phyloP scores from a whole-genome alignment of 139 green algal genomes.

The Asterochloris sp. region DNA sequence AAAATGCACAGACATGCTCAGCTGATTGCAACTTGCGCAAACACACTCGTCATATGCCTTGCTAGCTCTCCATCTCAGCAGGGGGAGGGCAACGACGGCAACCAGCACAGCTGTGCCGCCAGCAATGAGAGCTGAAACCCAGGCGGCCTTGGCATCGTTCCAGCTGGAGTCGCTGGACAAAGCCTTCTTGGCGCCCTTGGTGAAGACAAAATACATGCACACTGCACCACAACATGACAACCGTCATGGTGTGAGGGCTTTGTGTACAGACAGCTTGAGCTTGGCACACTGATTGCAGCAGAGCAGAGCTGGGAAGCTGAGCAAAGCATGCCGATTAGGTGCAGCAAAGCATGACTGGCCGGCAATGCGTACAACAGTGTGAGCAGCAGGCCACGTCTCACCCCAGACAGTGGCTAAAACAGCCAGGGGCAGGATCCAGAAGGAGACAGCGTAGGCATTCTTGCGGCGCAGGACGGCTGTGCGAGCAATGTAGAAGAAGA shows the following conservation, averaged over 20 bases:
- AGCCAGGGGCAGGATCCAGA: conserved; percentile 44
- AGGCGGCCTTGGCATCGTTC: conserved; percentile 31
- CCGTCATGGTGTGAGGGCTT: no score
- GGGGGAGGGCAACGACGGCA: conserved; percentile 25
- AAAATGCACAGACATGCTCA: no score
- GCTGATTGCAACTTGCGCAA: background rate
- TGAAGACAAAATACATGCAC: conserved; percentile 48
- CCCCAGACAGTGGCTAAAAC: conserved; percentile 36
- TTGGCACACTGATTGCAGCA: no score
- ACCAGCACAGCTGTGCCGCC: conserved; percentile 20
- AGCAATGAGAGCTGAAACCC: conserved; percentile 31
- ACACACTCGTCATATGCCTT: background rate
- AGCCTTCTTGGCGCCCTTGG: conserved; percentile 47
- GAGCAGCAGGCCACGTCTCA: no score
- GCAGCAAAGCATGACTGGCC: no score
- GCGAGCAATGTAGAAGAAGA: conserved; percentile 37
- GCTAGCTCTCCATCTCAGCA: conserved; percentile 21
- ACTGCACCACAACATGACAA: background rate
- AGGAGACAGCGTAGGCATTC: conserved; percentile 35
- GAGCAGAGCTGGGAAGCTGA: no score
- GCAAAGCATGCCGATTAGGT: no score
- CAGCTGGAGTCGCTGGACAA: conserved; percentile 19
- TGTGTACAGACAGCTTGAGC: no score
- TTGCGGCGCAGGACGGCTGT: conserved; percentile 36
- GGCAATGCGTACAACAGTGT: no score